Percentiles rank a stretch among this genome's conserved stretches.
phyloP scores from a whole-genome alignment of 1,284 basidiomycete genomes.

The Inonotus obliquus region DNA sequence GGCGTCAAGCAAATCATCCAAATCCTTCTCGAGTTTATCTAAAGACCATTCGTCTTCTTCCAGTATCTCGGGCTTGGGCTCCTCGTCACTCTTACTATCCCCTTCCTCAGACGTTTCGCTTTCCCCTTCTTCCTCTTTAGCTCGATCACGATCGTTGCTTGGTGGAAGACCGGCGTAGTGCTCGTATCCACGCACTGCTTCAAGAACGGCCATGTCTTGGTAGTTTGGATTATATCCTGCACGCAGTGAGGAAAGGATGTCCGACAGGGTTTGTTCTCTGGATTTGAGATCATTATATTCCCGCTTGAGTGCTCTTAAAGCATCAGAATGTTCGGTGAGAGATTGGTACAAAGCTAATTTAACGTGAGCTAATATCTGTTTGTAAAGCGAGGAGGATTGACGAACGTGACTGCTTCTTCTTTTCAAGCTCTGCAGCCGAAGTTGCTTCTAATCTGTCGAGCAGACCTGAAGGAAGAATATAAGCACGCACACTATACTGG shows the following conservation, averaged over 20 bases:
- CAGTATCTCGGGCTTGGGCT: conserved; percentile 32
- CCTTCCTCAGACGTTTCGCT: conserved; percentile 29
- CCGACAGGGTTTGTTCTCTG: conserved; percentile 74
- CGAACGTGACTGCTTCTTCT: conserved; percentile 83
- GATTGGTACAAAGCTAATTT: conserved; percentile 74
- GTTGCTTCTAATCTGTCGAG: conserved; percentile 67
- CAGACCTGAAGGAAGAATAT: conserved; percentile 44
- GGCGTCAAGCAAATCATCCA: conserved; percentile 62
- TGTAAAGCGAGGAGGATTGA: conserved; percentile 17
- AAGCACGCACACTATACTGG: background rate
- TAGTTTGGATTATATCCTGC: conserved; percentile 96
- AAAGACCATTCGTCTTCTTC: conserved; percentile 52
- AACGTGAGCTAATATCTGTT: conserved; percentile 26
- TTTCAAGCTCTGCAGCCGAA: conserved; percentile 70
- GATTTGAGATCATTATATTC: conserved; percentile 70
- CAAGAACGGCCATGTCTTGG: conserved; percentile 97
- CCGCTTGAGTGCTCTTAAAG: conserved; percentile 71
- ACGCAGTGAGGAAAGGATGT: conserved; percentile 80
- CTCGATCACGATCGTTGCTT: conserved; percentile 46
- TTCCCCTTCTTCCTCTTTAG: conserved; percentile 33
- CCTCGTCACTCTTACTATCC: conserved; percentile 27
- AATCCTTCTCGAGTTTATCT: conserved; percentile 51
- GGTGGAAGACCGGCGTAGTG: conserved; percentile 69
- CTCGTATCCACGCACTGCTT: conserved; percentile 93
- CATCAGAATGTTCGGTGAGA: conserved; percentile 68